Conservation (phyloP, 2,329 filamentous ascomycete genomes). For the Alternaria gaisen region DNA sequence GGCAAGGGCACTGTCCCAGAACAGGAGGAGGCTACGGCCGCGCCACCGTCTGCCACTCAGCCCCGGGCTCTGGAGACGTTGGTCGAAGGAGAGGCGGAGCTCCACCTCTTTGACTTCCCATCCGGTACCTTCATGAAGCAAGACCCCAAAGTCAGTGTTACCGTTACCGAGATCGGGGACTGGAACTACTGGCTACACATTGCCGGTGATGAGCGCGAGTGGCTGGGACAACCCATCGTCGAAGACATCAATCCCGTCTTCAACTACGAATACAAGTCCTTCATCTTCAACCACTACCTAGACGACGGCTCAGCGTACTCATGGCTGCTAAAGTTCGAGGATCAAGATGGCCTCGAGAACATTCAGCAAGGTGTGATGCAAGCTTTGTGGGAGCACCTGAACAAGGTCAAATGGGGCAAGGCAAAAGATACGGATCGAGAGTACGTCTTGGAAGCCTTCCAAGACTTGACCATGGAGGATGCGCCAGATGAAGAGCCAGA, state of each 20-base stretch:
- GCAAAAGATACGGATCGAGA: constrained; percentile 91
- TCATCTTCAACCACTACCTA: constrained; percentile 98
- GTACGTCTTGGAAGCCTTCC: constrained; percentile 94
- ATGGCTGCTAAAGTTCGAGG: constrained; percentile 92
- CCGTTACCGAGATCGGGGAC: constrained; percentile 83
- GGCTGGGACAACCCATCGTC: constrained; percentile 85
- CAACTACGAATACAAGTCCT: constrained; percentile 98
- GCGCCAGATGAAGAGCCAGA: constrained; percentile 64
- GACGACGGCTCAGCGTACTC: constrained; percentile 90
- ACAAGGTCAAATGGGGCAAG: constrained; percentile 93
- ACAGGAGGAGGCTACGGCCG: constrained; percentile 61
- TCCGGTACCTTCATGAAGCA: constrained; percentile 85
- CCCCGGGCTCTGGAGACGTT: constrained; percentile 78
- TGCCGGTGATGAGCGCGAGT: constrained; percentile 76
- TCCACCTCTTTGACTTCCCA: constrained; percentile 92
- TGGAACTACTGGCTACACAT: constrained; percentile 98
- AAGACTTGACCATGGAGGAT: constrained; percentile 93
- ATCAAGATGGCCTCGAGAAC: constrained; percentile 78
- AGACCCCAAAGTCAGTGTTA: constrained; percentile 76
- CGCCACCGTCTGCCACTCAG: constrained; percentile 66
- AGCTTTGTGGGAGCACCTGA: constrained; percentile 94
- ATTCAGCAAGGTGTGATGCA: constrained; percentile 97
- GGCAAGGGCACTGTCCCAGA: constrained; percentile 42
- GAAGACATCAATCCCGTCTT: constrained; percentile 97
- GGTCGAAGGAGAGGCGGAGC: constrained; percentile 77